These are phyloP conservation scores for Lipomyces yamanashiensis DNA, from an alignment of 805 yeast genomes.

Conservation along the genomic window DNA sequence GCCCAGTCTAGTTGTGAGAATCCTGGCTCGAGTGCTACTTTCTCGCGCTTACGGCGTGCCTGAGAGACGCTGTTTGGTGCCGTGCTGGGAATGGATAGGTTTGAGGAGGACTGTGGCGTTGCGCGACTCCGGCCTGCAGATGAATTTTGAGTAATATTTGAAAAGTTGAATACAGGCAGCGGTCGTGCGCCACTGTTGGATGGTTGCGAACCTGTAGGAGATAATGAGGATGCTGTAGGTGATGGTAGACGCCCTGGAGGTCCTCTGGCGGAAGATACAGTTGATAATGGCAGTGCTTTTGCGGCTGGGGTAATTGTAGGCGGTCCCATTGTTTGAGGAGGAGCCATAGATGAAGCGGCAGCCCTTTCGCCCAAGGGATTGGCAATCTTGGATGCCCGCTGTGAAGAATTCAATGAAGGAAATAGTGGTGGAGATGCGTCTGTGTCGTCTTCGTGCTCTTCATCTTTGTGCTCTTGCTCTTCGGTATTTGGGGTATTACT, in stretches of 20 bases:
- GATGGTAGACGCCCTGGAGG: not conserved
- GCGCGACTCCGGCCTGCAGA: conserved; percentile 1
- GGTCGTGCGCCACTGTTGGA: conserved; percentile 11
- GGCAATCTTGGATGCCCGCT: conserved; percentile 16
- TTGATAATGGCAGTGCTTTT: not conserved
- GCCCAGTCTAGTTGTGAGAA: conserved; percentile 92
- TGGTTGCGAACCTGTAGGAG: not conserved
- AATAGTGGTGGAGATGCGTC: conserved; percentile 16
- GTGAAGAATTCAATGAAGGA: conserved; percentile 31
- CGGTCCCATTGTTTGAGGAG: not conserved
- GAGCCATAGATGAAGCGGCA: not conserved
- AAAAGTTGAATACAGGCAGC: conserved; percentile 22
- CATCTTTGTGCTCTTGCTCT: not conserved
- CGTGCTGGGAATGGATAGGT: not conserved
- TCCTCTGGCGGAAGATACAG: not conserved
- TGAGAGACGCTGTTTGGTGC: conserved; percentile 7
- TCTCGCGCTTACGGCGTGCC: conserved; percentile 46
- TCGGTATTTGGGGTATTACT: conserved; percentile 2
- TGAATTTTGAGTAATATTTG: not conserved
- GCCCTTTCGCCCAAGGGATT: not conserved
- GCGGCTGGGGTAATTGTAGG: not conserved
- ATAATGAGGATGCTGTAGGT: not conserved
- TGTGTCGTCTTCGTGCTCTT: conserved; percentile 9
- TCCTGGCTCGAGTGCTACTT: conserved; percentile 74
- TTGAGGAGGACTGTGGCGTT: not conserved